These are phyloP conservation scores for Carallia brachiata DNA, from an alignment of 345 rosid genomes.

Conservation along the genomic window DNA sequence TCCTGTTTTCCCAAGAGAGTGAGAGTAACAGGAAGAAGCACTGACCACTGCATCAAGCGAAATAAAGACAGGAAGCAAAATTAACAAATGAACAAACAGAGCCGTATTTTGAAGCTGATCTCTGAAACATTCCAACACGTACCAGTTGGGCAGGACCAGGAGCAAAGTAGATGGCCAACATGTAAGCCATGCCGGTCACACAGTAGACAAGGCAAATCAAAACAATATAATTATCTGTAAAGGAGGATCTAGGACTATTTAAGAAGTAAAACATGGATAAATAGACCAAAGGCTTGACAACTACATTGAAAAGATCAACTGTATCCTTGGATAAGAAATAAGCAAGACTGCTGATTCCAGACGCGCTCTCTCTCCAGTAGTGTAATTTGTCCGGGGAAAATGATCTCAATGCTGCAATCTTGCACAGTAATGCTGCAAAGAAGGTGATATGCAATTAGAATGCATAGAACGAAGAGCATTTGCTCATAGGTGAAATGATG, in stretches of 20 bases:
- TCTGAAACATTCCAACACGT: slow-evolving; percentile 9
- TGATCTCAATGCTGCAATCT: slow-evolving; percentile 74
- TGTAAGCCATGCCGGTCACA: slow-evolving; percentile 79
- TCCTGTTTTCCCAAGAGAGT: slow-evolving; percentile 77
- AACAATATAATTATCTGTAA: slow-evolving; percentile 62
- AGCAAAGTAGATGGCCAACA: slow-evolving; percentile 64
- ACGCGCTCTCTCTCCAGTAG: slow-evolving; percentile 70
- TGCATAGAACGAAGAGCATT: background rate
- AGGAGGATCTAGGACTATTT: slow-evolving; percentile 82
- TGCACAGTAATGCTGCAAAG: slow-evolving; percentile 72
- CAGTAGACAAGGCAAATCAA: slow-evolving; percentile 79
- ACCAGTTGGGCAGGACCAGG: slow-evolving; percentile 88
- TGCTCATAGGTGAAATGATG: background rate
- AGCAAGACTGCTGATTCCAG: slow-evolving; percentile 81
- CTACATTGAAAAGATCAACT: slow-evolving; percentile 61
- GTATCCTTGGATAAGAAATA: slow-evolving; percentile 82
- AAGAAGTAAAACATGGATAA: slow-evolving; percentile 90
- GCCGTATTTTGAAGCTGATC: background rate
- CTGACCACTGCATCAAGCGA: slow-evolving; percentile 60
- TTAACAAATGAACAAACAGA: background rate
- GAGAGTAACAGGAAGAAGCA: slow-evolving; percentile 75
- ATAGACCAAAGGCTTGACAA: slow-evolving; percentile 76
- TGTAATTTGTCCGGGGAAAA: slow-evolving; percentile 70
- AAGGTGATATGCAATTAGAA: background rate
- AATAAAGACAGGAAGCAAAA: slow-evolving; percentile 1